Base-by-base conservation (phyloP, 768 basidiomycete species). In the Filobasidium wieringae region DNA sequence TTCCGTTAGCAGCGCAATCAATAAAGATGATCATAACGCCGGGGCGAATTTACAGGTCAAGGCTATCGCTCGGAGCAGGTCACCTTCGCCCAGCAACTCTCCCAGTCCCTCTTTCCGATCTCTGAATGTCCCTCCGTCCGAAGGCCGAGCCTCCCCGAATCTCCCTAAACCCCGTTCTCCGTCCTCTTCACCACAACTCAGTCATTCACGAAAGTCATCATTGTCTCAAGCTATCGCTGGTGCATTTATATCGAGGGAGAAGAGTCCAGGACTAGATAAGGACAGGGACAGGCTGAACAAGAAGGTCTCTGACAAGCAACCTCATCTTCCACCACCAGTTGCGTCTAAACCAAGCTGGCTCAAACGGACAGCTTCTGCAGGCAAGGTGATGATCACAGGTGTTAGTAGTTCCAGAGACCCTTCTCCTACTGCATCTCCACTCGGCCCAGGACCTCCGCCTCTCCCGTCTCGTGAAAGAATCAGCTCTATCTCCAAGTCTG, bases 331-430 rank as follows among this genome's bases (percentile, higher is more conserved):
- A 45, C 58, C 58, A 9, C 55, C 50, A 4, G 45, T 53, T 9
- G 55, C 60, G 1, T 37, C 60, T 6, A 61, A 61, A 49, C 60
- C 60, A 7, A 24, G 51, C 24, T 61, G 60, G 60, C 34, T 61
- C 24, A 57, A 56, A 47, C 36, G 60, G 11, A 61, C 60, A 11
- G 55, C 60, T 11, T 56, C 53, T 5, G 55, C 55, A 5, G 34
- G 36, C 40, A 61, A 61, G 33, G 43, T 43, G n/a, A 27, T 47
- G 43, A 47, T 61, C 8, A 55, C 60, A 3, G 57, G 50, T 27
- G 39, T n/a, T n/a, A n/a, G 29, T 15, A 30, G 39, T n/a, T 41
- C 43, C 15, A 47, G 29, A 47, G 43, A 47, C 14, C 14, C 15
- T 14, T 47, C 43, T 47, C 43, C 43, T 26, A 12, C 43, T 14